Base-by-base conservation (phyloP, 139 green algal species). In the Coccomyxa sp. region DNA sequence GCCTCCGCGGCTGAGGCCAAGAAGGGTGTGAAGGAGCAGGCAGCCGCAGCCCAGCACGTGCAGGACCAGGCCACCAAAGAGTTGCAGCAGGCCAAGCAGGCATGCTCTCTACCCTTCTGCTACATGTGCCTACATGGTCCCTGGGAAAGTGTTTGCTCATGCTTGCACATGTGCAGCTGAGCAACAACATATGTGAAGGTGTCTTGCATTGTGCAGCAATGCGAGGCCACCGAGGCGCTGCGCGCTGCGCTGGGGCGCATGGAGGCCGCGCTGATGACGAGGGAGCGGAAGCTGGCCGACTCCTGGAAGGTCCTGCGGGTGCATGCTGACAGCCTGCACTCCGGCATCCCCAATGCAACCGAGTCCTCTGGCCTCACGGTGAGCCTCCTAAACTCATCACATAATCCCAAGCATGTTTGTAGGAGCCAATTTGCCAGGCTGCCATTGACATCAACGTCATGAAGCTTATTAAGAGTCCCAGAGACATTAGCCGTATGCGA, bases 201-300 rank as follows among this genome's bases (percentile, higher is more conserved):
- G 18, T 39, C 10, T 22, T 39, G 34, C n/a, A n/a, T n/a, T n/a
- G n/a, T 70, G 77, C 77, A 81, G 77, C 39, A 68, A 9, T 68
- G 80, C n/a, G 35, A 79, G 75, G 80, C 83, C 31, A 81, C 84
- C 0, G 77, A 87, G 55, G 80, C 74, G 36, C 82, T 76, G 64
- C 71, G 81, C 2, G 55, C 50, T 0, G 64, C 80, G 64, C 80
- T 89, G 29, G 73, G 58, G 27, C 78, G 80, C 27, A 39, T 90
- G 37, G 84, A 90, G 68, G 39, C 75, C 1, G 81, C 82, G 4
- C 76, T 90, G 34, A 76, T 82, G 31, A 54, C 55, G 9, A 70
- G 84, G 14, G 86, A 90, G 81, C 79, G 78, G 10, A 85, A 90
- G 68, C 70, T 90, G 55, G 82, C 84, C 3, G 86, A 90, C 73